These are phyloP conservation scores for Fusarium anthophilum DNA, from an alignment of 2,329 filamentous ascomycete genomes.

Conservation along the genomic window DNA sequence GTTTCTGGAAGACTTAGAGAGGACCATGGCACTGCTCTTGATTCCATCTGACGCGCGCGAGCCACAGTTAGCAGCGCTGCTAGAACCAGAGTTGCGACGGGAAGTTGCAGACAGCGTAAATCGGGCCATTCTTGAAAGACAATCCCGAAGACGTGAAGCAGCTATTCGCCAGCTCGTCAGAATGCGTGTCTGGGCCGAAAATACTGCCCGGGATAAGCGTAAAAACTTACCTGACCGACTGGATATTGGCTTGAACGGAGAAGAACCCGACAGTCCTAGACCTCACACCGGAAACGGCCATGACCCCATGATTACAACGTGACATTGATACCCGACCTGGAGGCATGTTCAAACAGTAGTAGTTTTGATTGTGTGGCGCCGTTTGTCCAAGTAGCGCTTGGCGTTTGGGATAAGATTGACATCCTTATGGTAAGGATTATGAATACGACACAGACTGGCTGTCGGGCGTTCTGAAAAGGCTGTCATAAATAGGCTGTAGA, in stretches of 20 bases:
- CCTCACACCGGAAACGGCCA: conserved; percentile 52
- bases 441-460: conserved; percentile 21
- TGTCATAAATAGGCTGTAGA: not conserved
- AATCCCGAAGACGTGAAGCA: conserved; percentile 79
- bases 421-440: conserved; percentile 23
- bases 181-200: conserved; percentile 87
- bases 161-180: conserved; percentile 84
- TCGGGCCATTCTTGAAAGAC: conserved; percentile 80
- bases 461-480: conserved; percentile 23
- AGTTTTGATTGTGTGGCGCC: conserved; percentile 26
- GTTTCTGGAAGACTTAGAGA: conserved; percentile 88
- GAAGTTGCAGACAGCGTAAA: conserved; percentile 91
- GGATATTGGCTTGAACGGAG: conserved; percentile 50
- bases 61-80: conserved; percentile 76
- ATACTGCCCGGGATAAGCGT: conserved; percentile 57
- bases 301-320: conserved; percentile 64
- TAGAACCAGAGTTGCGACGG: conserved; percentile 81
- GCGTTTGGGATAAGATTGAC: conserved; percentile 36
- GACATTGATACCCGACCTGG: conserved; percentile 30
- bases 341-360: conserved; percentile 18
- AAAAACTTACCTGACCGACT: conserved; percentile 47
- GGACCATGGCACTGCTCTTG: conserved; percentile 91
- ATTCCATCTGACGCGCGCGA: conserved; percentile 85
- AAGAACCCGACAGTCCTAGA: conserved; percentile 47
- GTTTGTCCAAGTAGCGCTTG: conserved; percentile 21